Evolutionary conservation across 441 rosid species (phyloP), one percentile per base, ranked within the genome.

Genomic region (Breynia disticha): DNA sequence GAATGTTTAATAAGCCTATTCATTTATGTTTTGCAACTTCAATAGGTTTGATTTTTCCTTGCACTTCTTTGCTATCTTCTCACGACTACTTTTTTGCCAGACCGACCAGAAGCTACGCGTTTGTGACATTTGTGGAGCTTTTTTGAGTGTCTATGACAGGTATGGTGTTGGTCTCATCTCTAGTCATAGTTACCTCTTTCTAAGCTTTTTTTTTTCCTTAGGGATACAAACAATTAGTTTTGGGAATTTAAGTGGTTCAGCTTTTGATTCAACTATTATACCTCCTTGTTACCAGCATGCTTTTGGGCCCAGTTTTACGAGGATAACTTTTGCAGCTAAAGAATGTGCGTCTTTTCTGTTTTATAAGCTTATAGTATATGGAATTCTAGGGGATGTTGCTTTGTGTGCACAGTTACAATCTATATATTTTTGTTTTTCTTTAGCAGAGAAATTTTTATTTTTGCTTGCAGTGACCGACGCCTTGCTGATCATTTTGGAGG

Each of bases 231-330:
- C 72, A 66, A 65, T 72, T 66, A 76, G 82, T 60, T 54, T 72
- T 80, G 81, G 86, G 94, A 83, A 79, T 93, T 88, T 65, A 81
- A 79, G 82, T 82, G 76, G 79, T 76, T 86, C 87, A 78, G 77
- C 79, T 78, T 89, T 93, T 89, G 96, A 89, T 86, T 81, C 65
- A 70, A 70, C 78, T 81, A 77, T 79, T 76, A 84, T 80, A 79
- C 90, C 89, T 87, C 88, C 95, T 87, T 87, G 79, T 79, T 80
- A 86, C 86, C 97, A 81, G 95, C 97, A 88, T 91, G 97, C 98
- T 93, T 82, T 86, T 85, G 95, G 95, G 96, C 93, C 97, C 95
- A 79, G 90, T 89, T 84, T 88, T 86, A 79, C 93, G 86, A 84
- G 98, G 98, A 88, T 88, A 69, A 86, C 93, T 93, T 88, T 82